A percentile compares a stretch with the other conserved stretches of the same genome.
phyloP scores from a whole-genome alignment of 495 filamentous ascomycete genomes.

The Hypoxylon subgilvum region DNA sequence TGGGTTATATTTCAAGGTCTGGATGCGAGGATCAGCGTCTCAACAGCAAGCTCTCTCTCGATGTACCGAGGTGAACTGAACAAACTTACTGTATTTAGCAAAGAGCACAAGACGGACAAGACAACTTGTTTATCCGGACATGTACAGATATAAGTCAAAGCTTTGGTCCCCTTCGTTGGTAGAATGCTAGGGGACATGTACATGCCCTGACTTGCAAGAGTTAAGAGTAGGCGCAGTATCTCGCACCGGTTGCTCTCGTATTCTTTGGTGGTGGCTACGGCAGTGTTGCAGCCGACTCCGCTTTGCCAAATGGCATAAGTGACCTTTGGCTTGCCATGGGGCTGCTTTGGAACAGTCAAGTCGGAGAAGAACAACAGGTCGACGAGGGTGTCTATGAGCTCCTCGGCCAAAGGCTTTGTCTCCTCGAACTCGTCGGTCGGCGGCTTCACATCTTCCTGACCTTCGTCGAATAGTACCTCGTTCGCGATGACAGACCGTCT shows the following conservation, averaged over 20 bases:
- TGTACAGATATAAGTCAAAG: conserved; percentile 85
- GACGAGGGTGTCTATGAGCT: conserved; percentile 87
- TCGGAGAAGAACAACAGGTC: conserved; percentile 91
- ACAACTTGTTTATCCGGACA: conserved; percentile 91
- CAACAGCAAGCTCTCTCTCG: not conserved
- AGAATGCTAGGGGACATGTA: conserved; percentile 85
- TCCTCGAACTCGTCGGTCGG: conserved; percentile 74
- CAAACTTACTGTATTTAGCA: conserved; percentile 87
- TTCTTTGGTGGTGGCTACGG: conserved; percentile 85
- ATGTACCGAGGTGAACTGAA: too few relatives aligned
- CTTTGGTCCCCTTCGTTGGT: conserved; percentile 82
- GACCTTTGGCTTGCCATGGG: conserved; percentile 76
- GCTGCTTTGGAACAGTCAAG: conserved; percentile 75
- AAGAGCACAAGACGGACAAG: conserved; percentile 84
- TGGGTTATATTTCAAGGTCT: conserved; percentile 97
- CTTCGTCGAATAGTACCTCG: conserved; percentile 89
- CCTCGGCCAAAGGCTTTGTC: conserved; percentile 86
- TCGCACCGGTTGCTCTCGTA: conserved; percentile 91
- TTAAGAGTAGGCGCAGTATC: conserved; percentile 83
- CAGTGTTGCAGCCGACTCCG: conserved; percentile 91
- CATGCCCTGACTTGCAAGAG: conserved; percentile 87
- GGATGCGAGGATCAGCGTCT: conserved; percentile 36
- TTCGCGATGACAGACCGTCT: conserved; percentile 59
- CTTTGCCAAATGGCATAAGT: conserved; percentile 97
- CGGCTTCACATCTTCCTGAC: conserved; percentile 54